Conservation (phyloP, 495 filamentous ascomycete genomes). For the Xylaria intraflava region DNA sequence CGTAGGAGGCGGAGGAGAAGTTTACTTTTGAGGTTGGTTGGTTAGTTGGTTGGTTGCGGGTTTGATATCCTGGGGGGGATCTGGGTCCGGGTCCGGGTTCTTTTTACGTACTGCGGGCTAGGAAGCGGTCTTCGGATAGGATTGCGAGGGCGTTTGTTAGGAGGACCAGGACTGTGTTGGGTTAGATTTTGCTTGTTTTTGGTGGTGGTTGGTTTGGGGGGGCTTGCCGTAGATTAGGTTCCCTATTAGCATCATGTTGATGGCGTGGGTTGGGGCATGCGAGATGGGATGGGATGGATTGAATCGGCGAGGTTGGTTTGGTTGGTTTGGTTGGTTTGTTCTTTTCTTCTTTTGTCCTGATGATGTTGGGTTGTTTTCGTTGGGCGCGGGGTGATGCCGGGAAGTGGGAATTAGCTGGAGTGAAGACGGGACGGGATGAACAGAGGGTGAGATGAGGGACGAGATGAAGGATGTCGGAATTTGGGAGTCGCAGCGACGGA, state of each 20-base stretch:
- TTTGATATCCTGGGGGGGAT: neutral
- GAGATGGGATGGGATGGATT: neutral
- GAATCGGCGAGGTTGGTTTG: neutral
- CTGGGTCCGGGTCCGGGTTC: neutral
- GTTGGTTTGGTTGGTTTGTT: too few relatives aligned
- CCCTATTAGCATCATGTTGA: constrained; percentile 63
- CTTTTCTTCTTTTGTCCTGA: too few relatives aligned
- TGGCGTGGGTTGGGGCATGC: constrained; percentile 8
- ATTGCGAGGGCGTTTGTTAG: constrained; percentile 91
- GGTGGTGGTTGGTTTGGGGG: constrained; percentile 5
- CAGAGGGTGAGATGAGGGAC: neutral
- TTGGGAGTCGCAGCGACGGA: too few relatives aligned
- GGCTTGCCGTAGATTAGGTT: constrained; percentile 63
- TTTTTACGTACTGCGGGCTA: constrained; percentile 72
- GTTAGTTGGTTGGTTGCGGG: neutral
- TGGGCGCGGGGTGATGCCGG: neutral
- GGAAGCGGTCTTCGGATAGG: constrained; percentile 95
- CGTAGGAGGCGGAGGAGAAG: constrained; percentile 58
- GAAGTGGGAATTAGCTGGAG: neutral
- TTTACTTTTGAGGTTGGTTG: constrained; percentile 54
- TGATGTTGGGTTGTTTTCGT: neutral
- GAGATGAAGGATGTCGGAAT: neutral
- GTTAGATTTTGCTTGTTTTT: constrained; percentile 13
- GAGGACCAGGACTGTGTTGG: constrained; percentile 61
- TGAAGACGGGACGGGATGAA: neutral